phyloP scores from a whole-genome alignment of 768 basidiomycete genomes.

The Mrakia hoshinonis region DNA sequence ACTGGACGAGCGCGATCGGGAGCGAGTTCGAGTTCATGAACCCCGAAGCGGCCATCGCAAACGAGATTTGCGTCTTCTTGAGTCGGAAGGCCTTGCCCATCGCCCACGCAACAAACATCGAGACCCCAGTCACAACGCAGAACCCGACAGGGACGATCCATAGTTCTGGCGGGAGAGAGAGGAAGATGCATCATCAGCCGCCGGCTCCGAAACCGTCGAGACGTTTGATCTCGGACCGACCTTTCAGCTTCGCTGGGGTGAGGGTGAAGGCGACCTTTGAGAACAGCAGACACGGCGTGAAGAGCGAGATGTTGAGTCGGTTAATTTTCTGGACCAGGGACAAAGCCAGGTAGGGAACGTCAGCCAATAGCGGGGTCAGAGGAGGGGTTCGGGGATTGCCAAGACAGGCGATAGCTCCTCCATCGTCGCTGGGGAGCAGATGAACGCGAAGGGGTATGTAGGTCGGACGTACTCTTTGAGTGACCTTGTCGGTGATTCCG shows the following conservation, averaged over 20 bases:
- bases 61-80: slow-evolving; percentile 58
- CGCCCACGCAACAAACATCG: slow-evolving; percentile 57
- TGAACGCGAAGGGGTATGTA: slow-evolving; percentile 48
- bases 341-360: slow-evolving; percentile 36
- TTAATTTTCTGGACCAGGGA: slow-evolving; percentile 52
- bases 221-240: slow-evolving; percentile 61
- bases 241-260: slow-evolving; percentile 62
- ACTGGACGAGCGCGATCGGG: slow-evolving; percentile 86
- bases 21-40: slow-evolving; percentile 91
- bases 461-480: slow-evolving; percentile 47
- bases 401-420: neutral
- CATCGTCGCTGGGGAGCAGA: slow-evolving; percentile 6
- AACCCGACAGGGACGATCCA: slow-evolving; percentile 70
- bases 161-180: slow-evolving; percentile 35
- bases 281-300: slow-evolving; percentile 53
- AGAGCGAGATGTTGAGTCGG: slow-evolving; percentile 74
- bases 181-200: slow-evolving; percentile 30
- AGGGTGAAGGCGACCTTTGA: slow-evolving; percentile 92
- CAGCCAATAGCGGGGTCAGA: slow-evolving; percentile 40
- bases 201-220: neutral
- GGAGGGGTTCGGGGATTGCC: neutral
- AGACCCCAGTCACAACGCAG: slow-evolving; percentile 60
- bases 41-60: slow-evolving; percentile 38
- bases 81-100: slow-evolving; percentile 60
- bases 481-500: slow-evolving; percentile 78